phyloP scores from a whole-genome alignment of 2,329 filamentous ascomycete genomes.

The Exophiala sp. region DNA sequence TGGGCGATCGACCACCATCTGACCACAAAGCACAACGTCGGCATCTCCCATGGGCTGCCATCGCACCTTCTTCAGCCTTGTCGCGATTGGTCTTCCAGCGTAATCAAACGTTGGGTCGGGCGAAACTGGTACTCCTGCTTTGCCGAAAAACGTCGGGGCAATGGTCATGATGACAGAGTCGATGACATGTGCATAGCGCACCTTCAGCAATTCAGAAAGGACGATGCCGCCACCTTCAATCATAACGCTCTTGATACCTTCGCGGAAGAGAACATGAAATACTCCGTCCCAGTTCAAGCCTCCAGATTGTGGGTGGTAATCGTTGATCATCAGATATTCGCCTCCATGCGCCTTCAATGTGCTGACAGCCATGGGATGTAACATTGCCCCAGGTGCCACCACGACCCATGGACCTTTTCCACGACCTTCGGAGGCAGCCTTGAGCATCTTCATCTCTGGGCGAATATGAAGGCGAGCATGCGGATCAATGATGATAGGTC shows the following conservation, averaged over 20 bases:
- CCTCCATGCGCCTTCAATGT: slow-evolving; percentile 47
- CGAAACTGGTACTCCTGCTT: slow-evolving; percentile 73
- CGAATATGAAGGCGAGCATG: slow-evolving; percentile 66
- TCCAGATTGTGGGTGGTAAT: slow-evolving; percentile 25
- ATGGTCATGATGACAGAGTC: slow-evolving; percentile 82
- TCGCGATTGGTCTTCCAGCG: slow-evolving; percentile 58
- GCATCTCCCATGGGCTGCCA: slow-evolving; percentile 74
- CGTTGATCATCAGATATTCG: slow-evolving; percentile 41
- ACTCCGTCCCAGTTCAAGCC: slow-evolving; percentile 59
- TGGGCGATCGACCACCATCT: slow-evolving; percentile 36
- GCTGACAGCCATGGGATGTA: slow-evolving; percentile 46
- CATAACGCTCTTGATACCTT: slow-evolving; percentile 77
- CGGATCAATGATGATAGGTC: slow-evolving; percentile 80
- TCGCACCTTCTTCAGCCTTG: slow-evolving; percentile 59
- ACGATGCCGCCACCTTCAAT: slow-evolving; percentile 81
- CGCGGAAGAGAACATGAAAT: slow-evolving; percentile 53
- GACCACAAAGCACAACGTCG: slow-evolving; percentile 78
- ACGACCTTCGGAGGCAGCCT: slow-evolving; percentile 59
- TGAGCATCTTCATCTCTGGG: slow-evolving; percentile 61
- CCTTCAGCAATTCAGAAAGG: slow-evolving; percentile 74
- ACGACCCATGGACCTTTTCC: slow-evolving; percentile 75
- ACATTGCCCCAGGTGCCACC: slow-evolving; percentile 46
- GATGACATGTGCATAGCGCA: slow-evolving; percentile 59
- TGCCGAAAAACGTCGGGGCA: slow-evolving; percentile 84
- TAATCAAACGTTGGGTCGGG: slow-evolving; percentile 54